Base-by-base conservation (phyloP, 2,329 filamentous ascomycete genomes). In the Arthrobotrys pseudoclavata region DNA sequence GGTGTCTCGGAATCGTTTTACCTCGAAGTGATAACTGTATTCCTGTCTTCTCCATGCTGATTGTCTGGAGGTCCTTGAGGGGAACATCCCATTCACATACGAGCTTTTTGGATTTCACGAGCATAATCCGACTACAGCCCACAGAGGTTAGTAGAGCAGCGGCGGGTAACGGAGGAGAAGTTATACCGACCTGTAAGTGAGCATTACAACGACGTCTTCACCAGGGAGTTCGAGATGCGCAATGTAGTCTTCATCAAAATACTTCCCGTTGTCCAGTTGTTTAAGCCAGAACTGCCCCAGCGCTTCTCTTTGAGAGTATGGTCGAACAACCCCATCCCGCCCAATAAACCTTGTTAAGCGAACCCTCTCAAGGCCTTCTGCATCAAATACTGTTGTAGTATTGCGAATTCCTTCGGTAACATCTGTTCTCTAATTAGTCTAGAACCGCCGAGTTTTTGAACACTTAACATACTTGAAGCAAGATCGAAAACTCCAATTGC, bases 241-340 rank as follows among this genome's bases (percentile, higher is more conserved):
- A 83, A 99, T 96, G 85, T 99, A 99, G 83, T 93, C 89, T 84
- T 99, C 96, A 85, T 97, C 91, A 88, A 99, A 99, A 86, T 95
- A 98, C 84, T 94, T 96, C 79, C 96, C 96, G 80, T 97, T 96
- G 84, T 99, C 96, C 10, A 97, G 90, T 75, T 97, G 97, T 87
- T 99, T 99, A 80, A 99, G 90, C 96, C 96, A 99, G 86, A 93
- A 97, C 84, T 99, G 96, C 0, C 96, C 96, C 2, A 99, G 89
- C 0, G 96, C 94, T 86, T 99, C 96, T 55, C 96, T 92, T 83
- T 97, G 92, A 69, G 91, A 94, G 86, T 97, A 99, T 0, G 96
- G 94, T 2, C 95, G 91, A 37, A 99, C 94, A 76, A 99, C 92
- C 47, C 96, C 96, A 83, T 99, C 95, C 48, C 91, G 89, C 15